A percentile compares a stretch with the other conserved stretches of the same genome.
Conservation (phyloP, 2,329 filamentous ascomycete species). For the Orbilia javanica region DNA sequence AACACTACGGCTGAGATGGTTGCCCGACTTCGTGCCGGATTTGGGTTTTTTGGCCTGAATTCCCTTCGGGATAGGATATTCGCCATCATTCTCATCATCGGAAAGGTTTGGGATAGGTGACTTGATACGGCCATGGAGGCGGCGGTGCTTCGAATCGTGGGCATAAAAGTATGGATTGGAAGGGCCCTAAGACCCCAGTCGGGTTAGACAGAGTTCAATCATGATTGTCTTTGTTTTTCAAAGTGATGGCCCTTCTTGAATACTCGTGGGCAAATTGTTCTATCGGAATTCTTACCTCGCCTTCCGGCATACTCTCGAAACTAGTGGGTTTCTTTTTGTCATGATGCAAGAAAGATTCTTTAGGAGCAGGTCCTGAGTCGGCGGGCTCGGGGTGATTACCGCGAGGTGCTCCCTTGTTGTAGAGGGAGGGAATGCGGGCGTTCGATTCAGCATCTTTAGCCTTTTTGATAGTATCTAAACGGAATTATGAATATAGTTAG, state of each 20-base stretch:
- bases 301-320: not conserved
- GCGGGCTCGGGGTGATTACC: not conserved
- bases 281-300: not conserved
- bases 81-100: not conserved
- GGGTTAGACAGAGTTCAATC: not conserved
- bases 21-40: not conserved
- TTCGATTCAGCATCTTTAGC: not conserved
- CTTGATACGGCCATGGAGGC: not conserved
- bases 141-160: not conserved
- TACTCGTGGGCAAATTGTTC: not conserved
- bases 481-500: too few species aligned
- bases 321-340: not conserved
- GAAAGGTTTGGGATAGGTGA: not conserved
- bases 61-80: conserved; percentile 5
- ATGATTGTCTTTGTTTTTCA: not conserved
- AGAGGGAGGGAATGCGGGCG: not conserved
- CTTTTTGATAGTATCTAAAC: conserved; percentile 16
- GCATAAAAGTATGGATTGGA: not conserved
- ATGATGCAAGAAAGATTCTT: not conserved
- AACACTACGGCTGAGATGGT: not conserved
- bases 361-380: not conserved
- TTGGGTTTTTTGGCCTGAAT: not conserved
- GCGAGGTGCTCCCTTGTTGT: not conserved
- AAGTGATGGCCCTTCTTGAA: not conserved
- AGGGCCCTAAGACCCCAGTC: not conserved